phyloP scores from a whole-genome alignment of 768 basidiomycete genomes.

The Collybia sp. region DNA sequence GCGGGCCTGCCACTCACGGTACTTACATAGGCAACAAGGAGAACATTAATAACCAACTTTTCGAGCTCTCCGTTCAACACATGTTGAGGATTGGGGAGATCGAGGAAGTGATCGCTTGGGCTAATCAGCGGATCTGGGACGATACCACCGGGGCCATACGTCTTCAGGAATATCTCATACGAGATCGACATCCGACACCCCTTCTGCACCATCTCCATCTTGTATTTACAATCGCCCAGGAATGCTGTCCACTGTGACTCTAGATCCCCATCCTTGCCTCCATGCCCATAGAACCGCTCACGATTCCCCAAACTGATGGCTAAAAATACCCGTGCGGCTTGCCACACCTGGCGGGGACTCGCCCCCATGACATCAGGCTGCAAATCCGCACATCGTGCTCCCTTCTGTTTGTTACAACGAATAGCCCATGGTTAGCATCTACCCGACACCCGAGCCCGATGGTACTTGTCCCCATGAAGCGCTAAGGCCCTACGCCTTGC shows the following conservation, averaged over 20 bases:
- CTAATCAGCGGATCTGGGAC: slow-evolving; percentile 61
- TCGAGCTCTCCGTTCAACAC: slow-evolving; percentile 60
- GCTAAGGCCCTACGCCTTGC: no score
- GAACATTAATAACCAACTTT: slow-evolving; percentile 71
- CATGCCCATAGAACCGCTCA: slow-evolving; percentile 60
- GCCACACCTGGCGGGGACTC: no score
- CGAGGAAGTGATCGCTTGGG: slow-evolving; percentile 72
- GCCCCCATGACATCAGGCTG: no score
- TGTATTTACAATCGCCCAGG: slow-evolving; percentile 68
- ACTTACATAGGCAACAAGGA: slow-evolving; percentile 70
- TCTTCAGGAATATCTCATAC: slow-evolving; percentile 67
- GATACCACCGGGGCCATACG: slow-evolving; percentile 51
- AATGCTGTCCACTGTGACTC: slow-evolving; percentile 85
- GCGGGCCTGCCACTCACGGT: slow-evolving; percentile 34
- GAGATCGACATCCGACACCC: slow-evolving; percentile 68
- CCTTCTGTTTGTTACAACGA: no score
- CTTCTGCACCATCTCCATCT: slow-evolving; percentile 65
- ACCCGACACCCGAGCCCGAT: no score
- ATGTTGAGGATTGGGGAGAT: slow-evolving; percentile 70
- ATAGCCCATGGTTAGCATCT: no score
- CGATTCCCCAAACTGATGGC: no score
- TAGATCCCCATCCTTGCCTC: slow-evolving; percentile 59
- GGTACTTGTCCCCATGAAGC: no score
- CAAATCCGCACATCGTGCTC: no score
- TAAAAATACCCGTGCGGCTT: no score